Evolutionary conservation across 2,329 filamentous ascomycete genomes (phyloP).

Genomic region (Laburnicola sp.): DNA sequence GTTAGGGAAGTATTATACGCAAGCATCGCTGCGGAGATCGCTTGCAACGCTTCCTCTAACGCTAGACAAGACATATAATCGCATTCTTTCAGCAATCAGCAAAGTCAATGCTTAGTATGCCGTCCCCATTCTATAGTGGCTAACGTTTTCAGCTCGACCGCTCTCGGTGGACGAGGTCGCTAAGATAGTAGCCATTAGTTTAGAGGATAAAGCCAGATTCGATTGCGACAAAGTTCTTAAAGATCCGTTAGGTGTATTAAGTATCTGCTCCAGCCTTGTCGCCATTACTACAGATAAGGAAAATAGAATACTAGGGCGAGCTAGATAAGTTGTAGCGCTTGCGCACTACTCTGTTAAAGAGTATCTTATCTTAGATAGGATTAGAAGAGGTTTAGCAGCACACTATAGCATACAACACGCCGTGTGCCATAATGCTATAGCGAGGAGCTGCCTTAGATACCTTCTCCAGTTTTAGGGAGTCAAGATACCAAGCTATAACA

Average conservation of each 20-base stretch:
- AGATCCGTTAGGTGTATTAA: constrained; percentile 27
- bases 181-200: constrained; percentile 17
- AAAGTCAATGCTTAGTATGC: constrained; percentile 4
- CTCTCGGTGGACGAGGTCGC: constrained; percentile 11
- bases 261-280: constrained; percentile 31
- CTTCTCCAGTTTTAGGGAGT: constrained; percentile 18
- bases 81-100: constrained; percentile 13
- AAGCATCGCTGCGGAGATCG: constrained; percentile 3
- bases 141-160: constrained; percentile 11
- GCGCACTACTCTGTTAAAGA: constrained; percentile 36
- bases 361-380: constrained; percentile 25
- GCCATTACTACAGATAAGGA: constrained; percentile 13
- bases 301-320: no score
- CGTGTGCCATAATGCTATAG: constrained; percentile 13
- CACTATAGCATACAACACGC: constrained; percentile 16
- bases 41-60: constrained; percentile 14
- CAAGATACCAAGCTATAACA: not conserved
- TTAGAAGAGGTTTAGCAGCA: constrained; percentile 6
- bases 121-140: constrained; percentile 10
- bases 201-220: constrained; percentile 23
- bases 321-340: constrained; percentile 10
- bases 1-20: constrained; percentile 12
- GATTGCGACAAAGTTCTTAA: constrained; percentile 31
- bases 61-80: constrained; percentile 19
- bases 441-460: constrained; percentile 22